Evolutionary conservation across 1,284 basidiomycete genomes (phyloP), one percentile per base, ranked within the genome.

Genomic region (Afroboletus lepidellus): DNA sequence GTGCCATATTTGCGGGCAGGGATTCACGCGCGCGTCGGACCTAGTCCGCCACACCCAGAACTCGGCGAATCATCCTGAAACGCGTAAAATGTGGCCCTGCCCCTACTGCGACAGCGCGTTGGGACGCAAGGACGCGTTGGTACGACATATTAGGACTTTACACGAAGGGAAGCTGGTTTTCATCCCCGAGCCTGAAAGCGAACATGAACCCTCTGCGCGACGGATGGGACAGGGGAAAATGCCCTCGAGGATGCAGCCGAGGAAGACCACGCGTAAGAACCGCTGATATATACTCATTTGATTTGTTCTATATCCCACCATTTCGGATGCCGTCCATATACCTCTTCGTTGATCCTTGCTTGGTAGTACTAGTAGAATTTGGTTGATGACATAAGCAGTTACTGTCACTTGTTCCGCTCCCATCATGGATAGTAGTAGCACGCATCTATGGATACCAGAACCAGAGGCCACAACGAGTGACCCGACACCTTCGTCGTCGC

Each of bases 381-480:
- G 16, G 6, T 43, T 0, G 41, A 61, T 59, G 47, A 59, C 58
- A 34, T 59, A 59, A 63, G 32, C 47, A 21, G 12, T 24, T 5
- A 12, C 11, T n/a, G 7, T 9, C 8, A 20, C 29, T 54, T 6
- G 30, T 13, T 30, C 21, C 13, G n/a, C 46, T 30, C 43, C 39
- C 32, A 34, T 29, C 53, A 68, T 66, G 62, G 51, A 58, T n/a
- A 23, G 20, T 18, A 30, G 44, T 50, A 48, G 13, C 18, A 48
- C 59, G 18, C 69, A 70, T 41, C 47, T 68, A 42, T 68, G 69
- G 68, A 70, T 68, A 57, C 66, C 66, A 47, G 59, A 61, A 20
- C 65, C 65, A 1, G 69, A 69, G 30, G 7, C 51, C 5, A 46
- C 60, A 18, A 27, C 58, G 20, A 61, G 41, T 20, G 59, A 64